A percentile compares a stretch with the other conserved stretches of the same genome.
Conservation (phyloP, 805 yeast species). For the Ascoidea rubescens region DNA sequence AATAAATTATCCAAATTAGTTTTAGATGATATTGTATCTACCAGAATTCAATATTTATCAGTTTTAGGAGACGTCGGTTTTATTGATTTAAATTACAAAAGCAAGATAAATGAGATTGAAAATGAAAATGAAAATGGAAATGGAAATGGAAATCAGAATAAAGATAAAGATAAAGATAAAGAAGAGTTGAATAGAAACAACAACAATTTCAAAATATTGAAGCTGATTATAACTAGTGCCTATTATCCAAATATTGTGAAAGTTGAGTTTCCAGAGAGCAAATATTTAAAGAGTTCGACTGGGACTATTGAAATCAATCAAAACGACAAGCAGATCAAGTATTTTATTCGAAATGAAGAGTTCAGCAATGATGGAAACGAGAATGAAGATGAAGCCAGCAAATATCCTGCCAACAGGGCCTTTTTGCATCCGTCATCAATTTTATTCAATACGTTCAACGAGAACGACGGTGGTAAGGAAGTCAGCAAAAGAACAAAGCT, state of each 20-base stretch:
- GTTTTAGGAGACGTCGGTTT: slow-evolving; percentile 72
- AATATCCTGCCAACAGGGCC: slow-evolving; percentile 47
- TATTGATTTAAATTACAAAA: slow-evolving; percentile 38
- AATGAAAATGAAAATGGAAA: too few relatives aligned
- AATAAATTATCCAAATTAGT: slow-evolving; percentile 49
- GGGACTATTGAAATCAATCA: slow-evolving; percentile 85
- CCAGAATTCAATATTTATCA: slow-evolving; percentile 55
- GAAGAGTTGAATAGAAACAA: slow-evolving; percentile 35
- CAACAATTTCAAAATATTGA: slow-evolving; percentile 34
- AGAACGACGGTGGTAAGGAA: slow-evolving; percentile 29
- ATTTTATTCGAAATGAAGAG: slow-evolving; percentile 58
- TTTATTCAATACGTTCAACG: slow-evolving; percentile 34
- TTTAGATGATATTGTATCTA: slow-evolving; percentile 57
- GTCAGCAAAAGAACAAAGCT: not conserved
- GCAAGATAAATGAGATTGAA: not conserved
- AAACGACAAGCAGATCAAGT: slow-evolving; percentile 58
- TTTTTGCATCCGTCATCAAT: slow-evolving; percentile 83
- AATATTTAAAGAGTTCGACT: slow-evolving; percentile 47
- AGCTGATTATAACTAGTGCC: slow-evolving; percentile 66
- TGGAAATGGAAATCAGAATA: too few relatives aligned
- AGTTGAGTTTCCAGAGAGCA: slow-evolving; percentile 72
- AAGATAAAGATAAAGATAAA: slow-evolving; percentile 7
- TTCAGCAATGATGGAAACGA: slow-evolving; percentile 16
- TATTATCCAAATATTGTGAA: slow-evolving; percentile 74
- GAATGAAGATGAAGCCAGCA: not conserved